Evolutionary conservation across 768 basidiomycete genomes (phyloP), one percentile per base, ranked within the genome.

Genomic region (Auricularia auricula-judae): DNA sequence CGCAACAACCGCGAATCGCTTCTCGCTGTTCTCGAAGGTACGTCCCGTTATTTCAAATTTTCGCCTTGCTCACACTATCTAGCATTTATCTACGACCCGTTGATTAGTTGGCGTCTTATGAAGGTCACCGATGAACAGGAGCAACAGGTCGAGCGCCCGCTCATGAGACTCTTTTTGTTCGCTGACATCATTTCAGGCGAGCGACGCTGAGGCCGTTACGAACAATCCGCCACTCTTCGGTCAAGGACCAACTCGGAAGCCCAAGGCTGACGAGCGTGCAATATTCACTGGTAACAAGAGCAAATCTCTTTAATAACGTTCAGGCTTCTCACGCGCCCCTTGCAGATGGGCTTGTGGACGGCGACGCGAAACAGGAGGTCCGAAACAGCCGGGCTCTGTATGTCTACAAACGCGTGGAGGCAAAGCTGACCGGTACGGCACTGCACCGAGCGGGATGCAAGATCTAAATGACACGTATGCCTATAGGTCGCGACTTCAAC

Each of bases 11-110:
- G 76, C 69, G 79, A 81, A 67, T 79, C 78, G 47, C 72, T 81
- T 61, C 75, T 80, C 73, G 80, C 80, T 36, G 79, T 81, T 11
- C 23, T 59, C 11, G 56, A 81, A 67, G 56, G 56, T 59, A 14
- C 29, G 56, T 51, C 56, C 23, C 8, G 16, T 33, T 7, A 8
- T 10, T 34, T 8, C 10, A 18, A 51, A 5, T 0, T 18, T 18
- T 5, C 16, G 5, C 18, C 18, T 51, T 29, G 2, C 47, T 51
- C 11, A 21, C 14, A 51, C 5, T 51, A 18, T 18, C 47, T 80
- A 67, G 79, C 80, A 2, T 81, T 81, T 67, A 78, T 80, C 12
- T 79, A 80, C 66, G 80, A 81, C 66, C 80, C 80, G 7, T 68
- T 80, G 59, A 76, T 81, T 70, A 77, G 77, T 56, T 81, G 77